Evolutionary conservation across 2,329 filamentous ascomycete genomes (phyloP), one percentile per base, ranked within the genome.

Genomic region (Neospermospora avenae): DNA sequence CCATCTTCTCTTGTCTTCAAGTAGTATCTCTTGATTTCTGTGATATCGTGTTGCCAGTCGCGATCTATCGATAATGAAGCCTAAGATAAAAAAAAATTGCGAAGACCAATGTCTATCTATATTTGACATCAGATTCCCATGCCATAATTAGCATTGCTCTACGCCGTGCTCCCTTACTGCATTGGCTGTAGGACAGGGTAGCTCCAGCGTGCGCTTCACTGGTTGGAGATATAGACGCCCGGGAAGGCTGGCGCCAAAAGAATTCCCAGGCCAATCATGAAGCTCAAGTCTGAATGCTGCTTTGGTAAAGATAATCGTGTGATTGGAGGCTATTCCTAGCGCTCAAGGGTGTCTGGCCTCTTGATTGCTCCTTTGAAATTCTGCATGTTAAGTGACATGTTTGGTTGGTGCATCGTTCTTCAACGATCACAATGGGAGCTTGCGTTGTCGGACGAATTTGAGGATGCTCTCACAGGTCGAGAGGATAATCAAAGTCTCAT

Each of bases 1-100:
- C 56, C 56, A 58, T 58, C n/a, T 31, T 31, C n/a, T 35, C 18
- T 35, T 49, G 11, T 28, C n/a, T 37, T 51, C n/a, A 25, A 53
- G 10, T n/a, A 5, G n/a, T 37, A 14, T 37, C 14, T 37, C 45
- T 25, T 49, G 16, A 25, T 10, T 51, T 2, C 10, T 37, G 28
- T 14, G 3, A 10, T 13, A n/a, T 35, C 28, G 28, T 31, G 28
- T 35, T 51, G n/a, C 5, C 7, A 10, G 8, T 51, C 28, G 46
- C 46, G 31, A 51, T 22, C 3, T 20, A 51, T 35, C n/a, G n/a
- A 37, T 20, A 14, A 28, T n/a, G 22, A 18, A 28, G 31, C n/a
- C n/a, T n/a, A n/a, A n/a, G n/a, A n/a, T n/a, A n/a, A n/a, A n/a
- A n/a, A n/a, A n/a, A n/a, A n/a, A n/a, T n/a, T n/a, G 18, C 22